These are phyloP conservation scores for Tylopilus subfusipes DNA, from an alignment of 768 basidiomycete species.

Conservation along the genomic window DNA sequence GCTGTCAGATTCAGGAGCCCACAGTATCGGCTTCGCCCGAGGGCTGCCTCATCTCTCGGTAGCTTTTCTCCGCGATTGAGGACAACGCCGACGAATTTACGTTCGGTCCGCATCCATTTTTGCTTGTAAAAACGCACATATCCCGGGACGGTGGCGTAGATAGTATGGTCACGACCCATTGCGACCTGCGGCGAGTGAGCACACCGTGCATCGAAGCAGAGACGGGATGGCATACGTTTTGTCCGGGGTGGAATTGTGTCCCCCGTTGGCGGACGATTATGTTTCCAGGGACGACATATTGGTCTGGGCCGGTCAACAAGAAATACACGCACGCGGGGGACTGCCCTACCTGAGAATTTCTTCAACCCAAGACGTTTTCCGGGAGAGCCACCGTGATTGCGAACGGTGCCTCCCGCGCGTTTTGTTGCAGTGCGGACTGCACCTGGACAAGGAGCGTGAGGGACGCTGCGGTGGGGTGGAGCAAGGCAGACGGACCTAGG, in stretches of 20 bases:
- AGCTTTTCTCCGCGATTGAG: slow-evolving; percentile 78
- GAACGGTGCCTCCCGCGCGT: slow-evolving; percentile 89
- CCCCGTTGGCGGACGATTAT: slow-evolving; percentile 96
- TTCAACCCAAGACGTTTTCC: slow-evolving; percentile 94
- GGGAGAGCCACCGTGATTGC: slow-evolving; percentile 89
- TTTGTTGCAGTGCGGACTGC: slow-evolving; percentile 94
- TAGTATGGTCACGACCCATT: slow-evolving; percentile 91
- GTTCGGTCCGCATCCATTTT: slow-evolving; percentile 68
- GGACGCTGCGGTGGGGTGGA: background rate
- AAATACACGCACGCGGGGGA: background rate
- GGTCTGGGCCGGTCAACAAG: slow-evolving; percentile 50
- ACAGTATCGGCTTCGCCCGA: slow-evolving; percentile 84
- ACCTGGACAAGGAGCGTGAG: slow-evolving; percentile 32
- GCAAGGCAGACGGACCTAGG: slow-evolving; percentile 24
- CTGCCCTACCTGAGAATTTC: slow-evolving; percentile 81
- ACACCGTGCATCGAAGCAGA: background rate
- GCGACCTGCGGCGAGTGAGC: slow-evolving; percentile 56
- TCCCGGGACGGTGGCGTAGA: slow-evolving; percentile 87
- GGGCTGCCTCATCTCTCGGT: slow-evolving; percentile 69
- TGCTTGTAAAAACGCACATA: slow-evolving; percentile 92
- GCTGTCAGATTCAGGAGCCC: slow-evolving; percentile 66
- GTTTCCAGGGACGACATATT: slow-evolving; percentile 90
- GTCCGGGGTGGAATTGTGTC: slow-evolving; percentile 88
- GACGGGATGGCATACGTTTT: slow-evolving; percentile 61
- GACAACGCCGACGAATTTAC: slow-evolving; percentile 82